Conservation (phyloP, 495 filamentous ascomycete species). For the Daldinia grandis region DNA sequence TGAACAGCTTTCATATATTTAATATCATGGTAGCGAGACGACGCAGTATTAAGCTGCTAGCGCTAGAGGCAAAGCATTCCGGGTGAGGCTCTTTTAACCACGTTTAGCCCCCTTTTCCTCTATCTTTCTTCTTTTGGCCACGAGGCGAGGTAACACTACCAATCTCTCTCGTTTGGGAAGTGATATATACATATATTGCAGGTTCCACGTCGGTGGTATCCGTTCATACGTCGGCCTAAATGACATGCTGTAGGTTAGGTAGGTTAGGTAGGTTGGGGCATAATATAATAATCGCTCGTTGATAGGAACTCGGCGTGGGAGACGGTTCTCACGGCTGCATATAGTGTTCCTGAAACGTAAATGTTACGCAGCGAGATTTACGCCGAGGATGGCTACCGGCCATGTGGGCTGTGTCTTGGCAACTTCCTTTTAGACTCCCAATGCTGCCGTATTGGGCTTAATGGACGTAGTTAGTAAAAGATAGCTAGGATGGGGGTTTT, state of each 20-base stretch:
- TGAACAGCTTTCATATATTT: constrained; percentile 10
- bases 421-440: constrained; percentile 15
- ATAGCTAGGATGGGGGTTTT: neutral
- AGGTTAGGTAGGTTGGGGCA: too few relatives aligned
- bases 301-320: neutral
- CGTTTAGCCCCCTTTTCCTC: constrained; percentile 24
- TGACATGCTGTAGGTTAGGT: constrained; percentile 13
- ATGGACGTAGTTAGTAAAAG: neutral
- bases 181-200: constrained; percentile 29
- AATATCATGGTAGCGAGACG: constrained; percentile 6
- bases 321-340: neutral
- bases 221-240: neutral
- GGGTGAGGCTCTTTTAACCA: constrained; percentile 34
- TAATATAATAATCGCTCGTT: neutral
- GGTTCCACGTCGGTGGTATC: constrained; percentile 28
- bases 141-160: constrained; percentile 40
- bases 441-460: neutral
- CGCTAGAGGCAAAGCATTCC: constrained; percentile 5
- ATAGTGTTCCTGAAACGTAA: neutral
- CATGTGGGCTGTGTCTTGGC: constrained; percentile 34
- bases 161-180: constrained; percentile 27
- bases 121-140: constrained; percentile 10
- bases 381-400: constrained; percentile 16
- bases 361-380: constrained; percentile 12
- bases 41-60: constrained; percentile 2